These are phyloP conservation scores for Mycena rosella DNA, from an alignment of 768 basidiomycete genomes.

Conservation along the genomic window DNA sequence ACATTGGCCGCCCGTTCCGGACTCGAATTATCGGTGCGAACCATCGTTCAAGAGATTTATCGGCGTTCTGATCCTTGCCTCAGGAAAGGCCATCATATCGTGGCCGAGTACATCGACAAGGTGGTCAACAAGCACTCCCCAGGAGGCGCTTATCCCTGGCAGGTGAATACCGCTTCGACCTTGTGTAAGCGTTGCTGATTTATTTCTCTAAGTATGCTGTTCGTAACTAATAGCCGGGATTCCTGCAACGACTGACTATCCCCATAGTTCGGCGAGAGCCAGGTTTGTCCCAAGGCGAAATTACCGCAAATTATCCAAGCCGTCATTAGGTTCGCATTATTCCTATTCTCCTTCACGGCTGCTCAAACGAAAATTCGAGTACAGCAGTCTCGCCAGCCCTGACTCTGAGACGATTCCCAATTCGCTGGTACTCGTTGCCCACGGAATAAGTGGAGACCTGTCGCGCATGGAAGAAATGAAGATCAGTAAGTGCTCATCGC, in stretches of 20 bases:
- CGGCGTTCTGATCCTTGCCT: slow-evolving; percentile 35
- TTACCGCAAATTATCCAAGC: slow-evolving; percentile 81
- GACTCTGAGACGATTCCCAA: slow-evolving; percentile 82
- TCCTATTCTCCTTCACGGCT: slow-evolving; percentile 6
- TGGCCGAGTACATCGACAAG: slow-evolving; percentile 77
- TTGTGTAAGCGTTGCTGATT: slow-evolving; percentile 31
- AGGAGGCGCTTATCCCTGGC: slow-evolving; percentile 69
- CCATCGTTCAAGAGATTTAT: background rate
- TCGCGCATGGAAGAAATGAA: slow-evolving; percentile 81
- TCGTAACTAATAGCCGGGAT: slow-evolving; percentile 43
- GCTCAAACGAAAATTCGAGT: slow-evolving; percentile 28
- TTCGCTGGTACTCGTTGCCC: slow-evolving; percentile 77
- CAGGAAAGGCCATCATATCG: slow-evolving; percentile 80
- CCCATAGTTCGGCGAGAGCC: slow-evolving; percentile 82
- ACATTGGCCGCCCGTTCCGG: slow-evolving; percentile 84
- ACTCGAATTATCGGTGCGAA: slow-evolving; percentile 79
- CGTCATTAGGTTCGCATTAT: slow-evolving; percentile 68
- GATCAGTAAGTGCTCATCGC: slow-evolving; percentile 68
- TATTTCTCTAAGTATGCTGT: slow-evolving; percentile 70
- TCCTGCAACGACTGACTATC: slow-evolving; percentile 28
- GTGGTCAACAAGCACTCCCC: slow-evolving; percentile 72
- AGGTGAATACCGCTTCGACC: slow-evolving; percentile 59
- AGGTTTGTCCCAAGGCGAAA: slow-evolving; percentile 74
- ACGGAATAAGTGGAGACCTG: slow-evolving; percentile 67
- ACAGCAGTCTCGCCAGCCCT: slow-evolving; percentile 79